Percentiles rank a stretch among this genome's conserved stretches.
Conservation (phyloP, 495 filamentous ascomycete genomes). For the Trichoderma erinaceum region DNA sequence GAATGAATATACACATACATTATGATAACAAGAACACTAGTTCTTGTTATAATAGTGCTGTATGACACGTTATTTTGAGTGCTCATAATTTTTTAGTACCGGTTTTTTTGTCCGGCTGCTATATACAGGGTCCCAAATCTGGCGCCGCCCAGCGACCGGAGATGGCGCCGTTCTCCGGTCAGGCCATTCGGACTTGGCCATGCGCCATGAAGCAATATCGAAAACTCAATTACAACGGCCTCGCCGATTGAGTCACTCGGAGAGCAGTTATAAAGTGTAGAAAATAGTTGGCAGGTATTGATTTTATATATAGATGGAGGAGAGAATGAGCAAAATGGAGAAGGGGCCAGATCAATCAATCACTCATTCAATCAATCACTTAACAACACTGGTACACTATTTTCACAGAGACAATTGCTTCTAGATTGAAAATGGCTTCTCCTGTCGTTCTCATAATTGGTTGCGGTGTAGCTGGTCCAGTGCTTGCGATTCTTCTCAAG, state of each 20-base stretch:
- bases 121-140: background rate
- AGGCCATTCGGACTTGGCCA: background rate
- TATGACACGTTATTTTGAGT: too few species aligned
- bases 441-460: slow-evolving; percentile 25
- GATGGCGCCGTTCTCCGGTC: background rate
- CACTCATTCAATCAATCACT: background rate
- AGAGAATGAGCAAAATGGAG: background rate
- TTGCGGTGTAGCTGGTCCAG: slow-evolving; percentile 25
- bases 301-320: background rate
- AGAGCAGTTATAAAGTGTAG: background rate
- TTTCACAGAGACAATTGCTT: background rate
- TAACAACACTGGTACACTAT: background rate
- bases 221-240: background rate
- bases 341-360: background rate
- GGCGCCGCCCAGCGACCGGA: background rate
- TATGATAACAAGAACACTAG: too few species aligned
- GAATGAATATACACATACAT: too few species aligned
- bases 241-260: slow-evolving; percentile 3
- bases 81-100: too few species aligned
- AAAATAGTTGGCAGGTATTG: background rate
- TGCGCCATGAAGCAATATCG: background rate
- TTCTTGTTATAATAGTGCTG: too few species aligned
- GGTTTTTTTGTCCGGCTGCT: too few species aligned
- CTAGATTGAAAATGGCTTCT: background rate
- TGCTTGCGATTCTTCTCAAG: slow-evolving; percentile 22